Base-by-base conservation (phyloP, 2,329 filamentous ascomycete genomes). In the Acarospora socialis region DNA sequence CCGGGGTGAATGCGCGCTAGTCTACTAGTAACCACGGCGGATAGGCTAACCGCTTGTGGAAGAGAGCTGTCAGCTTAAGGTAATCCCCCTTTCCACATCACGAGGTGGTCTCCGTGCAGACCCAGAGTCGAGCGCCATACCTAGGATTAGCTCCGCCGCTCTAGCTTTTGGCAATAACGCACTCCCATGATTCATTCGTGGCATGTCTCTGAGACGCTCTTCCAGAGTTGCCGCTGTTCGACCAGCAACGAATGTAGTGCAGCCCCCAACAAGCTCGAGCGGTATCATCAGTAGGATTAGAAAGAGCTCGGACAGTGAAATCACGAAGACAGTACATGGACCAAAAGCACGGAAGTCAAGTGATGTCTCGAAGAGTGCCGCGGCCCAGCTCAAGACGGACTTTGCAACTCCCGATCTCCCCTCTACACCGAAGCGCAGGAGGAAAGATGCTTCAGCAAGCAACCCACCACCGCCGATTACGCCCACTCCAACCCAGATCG, bases 151-250 rank as follows among this genome's bases (percentile, higher is more conserved):
- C n/a, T n/a, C n/a, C n/a, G n/a, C n/a, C n/a, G n/a, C n/a, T n/a
- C n/a, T n/a, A n/a, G n/a, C n/a, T n/a, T n/a, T n/a, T n/a, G n/a
- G n/a, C n/a, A n/a, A n/a, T n/a, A n/a, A 19, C 21, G 22, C 37
- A 4, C 20, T 19, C 14, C 26, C 21, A 13, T 18, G 16, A 10
- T 13, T 12, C 23, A 17, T 21, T 30, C 44, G 28, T 38, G 50
- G 14, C 29, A 70, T 71, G 67, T 60, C 65, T 22, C 50, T 68
- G 7, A 51, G 68, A 40, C 63, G 67, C 33, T 71, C 67, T 27
- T 51, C 61, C 24, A 60, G 67, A 26, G 53, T 66, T 19, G 54
- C 52, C 29, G 48, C 51, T 9, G 47, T 44, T 28, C 45, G 38
- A 8, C 33, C 49, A 26, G 44, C 46, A 32, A 19, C 38, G 7